Evolutionary conservation across 2,329 filamentous ascomycete species (phyloP), one percentile per base, ranked within the genome.

Genomic region (Pyrenophora graminea): DNA sequence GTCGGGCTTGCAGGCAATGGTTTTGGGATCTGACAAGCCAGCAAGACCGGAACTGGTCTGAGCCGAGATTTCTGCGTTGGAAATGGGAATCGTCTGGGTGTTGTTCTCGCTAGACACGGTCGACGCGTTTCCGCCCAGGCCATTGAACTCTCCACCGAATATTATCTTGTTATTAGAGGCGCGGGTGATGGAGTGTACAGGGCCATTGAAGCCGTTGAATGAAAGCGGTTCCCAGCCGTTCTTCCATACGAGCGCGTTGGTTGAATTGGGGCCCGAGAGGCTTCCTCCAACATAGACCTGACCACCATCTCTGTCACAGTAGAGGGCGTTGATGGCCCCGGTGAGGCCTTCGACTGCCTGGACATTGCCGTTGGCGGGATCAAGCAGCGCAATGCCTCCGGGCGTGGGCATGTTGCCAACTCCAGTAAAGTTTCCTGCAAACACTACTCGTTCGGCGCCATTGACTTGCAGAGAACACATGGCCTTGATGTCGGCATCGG

Each of bases 381-480:
- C 85, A 76, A 92, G 91, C 39, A 95, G 72, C 19, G 92, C 94
- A 49, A 95, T 84, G 38, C 89, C 84, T 36, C 89, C 85, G 45
- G 85, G 85, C 2, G 91, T 90, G 67, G 89, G 78, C 49, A 87
- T 81, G 51, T 86, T 86, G 52, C 87, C 90, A 56, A 99, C 77
- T 71, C 90, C 95, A 27, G 94, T 97, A 71, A 99, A 99, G 77
- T 97, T 97, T 40, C 94, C 94, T 48, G 89, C 94, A 13, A 99
- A 82, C 40, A 97, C 83, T 23, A 97, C 83, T 34, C 88, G 87
- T n/a, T 83, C 79, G 49, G 80, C 82, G 58, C 89, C 88, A 72
- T 90, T 82, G 50, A 81, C 79, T 44, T 85, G 80, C 64, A 93
- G 90, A 17, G 87, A 78, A 77, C 94, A 99, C 89, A 99, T 94